Evolutionary conservation across 768 basidiomycete genomes (phyloP).

Genomic region (Cubamyces sp.): DNA sequence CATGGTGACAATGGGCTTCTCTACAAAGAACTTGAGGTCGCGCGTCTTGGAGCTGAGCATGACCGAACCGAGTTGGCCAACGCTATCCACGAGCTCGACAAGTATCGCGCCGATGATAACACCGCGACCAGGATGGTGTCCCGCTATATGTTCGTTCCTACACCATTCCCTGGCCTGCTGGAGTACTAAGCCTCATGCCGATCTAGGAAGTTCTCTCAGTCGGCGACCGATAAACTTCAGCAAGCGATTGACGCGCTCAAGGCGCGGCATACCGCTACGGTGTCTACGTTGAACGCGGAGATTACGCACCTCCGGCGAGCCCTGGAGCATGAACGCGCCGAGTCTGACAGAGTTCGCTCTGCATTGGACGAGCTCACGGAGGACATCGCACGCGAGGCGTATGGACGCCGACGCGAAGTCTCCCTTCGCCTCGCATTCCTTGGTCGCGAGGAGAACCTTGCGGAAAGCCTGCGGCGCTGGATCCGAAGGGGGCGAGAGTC

Average conservation of each 20-base stretch:
- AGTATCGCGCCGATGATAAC: conserved; percentile 64
- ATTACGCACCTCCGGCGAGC: conserved; percentile 47
- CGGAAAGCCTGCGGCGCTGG: conserved; percentile 61
- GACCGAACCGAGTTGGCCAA: conserved; percentile 51
- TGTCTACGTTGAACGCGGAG: conserved; percentile 57
- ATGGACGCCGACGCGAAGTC: conserved; percentile 74
- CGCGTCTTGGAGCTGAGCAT: conserved; percentile 45
- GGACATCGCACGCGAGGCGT: conserved; percentile 71
- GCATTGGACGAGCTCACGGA: conserved; percentile 73
- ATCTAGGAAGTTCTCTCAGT: conserved; percentile 81
- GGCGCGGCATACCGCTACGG: conserved; percentile 63
- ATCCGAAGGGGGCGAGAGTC: conserved; percentile 53
- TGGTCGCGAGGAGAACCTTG: conserved; percentile 63
- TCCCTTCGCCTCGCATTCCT: conserved; percentile 63
- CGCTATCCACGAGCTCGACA: conserved; percentile 55
- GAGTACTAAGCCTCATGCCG: neutral
- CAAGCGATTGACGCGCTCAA: conserved; percentile 60
- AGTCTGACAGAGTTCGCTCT: conserved; percentile 53
- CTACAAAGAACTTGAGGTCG: conserved; percentile 49
- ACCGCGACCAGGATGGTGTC: conserved; percentile 83
- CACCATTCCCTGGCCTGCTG: neutral
- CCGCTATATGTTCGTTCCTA: conserved; percentile 67
- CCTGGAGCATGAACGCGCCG: conserved; percentile 48
- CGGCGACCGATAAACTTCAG: conserved; percentile 69
- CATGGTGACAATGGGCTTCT: conserved; percentile 49